A percentile compares a stretch with the other conserved stretches of the same genome.
Conservation (phyloP, 2,329 filamentous ascomycete species). For the Colletotrichum aenigma region DNA sequence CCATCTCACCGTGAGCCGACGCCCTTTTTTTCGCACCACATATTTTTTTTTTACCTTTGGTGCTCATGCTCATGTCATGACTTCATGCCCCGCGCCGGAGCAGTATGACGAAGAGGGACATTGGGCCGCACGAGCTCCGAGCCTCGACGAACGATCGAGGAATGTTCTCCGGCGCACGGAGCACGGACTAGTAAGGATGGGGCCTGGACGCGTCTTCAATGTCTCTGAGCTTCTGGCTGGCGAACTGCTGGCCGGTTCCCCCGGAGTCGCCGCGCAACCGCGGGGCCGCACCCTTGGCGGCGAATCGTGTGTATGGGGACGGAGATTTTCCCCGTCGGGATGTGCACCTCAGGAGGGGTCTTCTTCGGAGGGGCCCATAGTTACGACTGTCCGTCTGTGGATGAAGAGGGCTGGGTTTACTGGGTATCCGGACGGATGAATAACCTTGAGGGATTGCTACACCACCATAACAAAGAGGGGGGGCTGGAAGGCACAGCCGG, state of each 20-base stretch:
- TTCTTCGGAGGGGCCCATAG: not conserved
- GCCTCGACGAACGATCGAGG: slow-evolving; percentile 13
- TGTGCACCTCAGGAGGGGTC: not conserved
- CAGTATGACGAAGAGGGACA: slow-evolving; percentile 11
- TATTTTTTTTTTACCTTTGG: not conserved
- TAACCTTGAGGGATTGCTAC: not conserved
- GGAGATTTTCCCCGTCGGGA: not conserved
- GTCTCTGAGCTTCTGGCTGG: not conserved
- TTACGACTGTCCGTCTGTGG: not conserved
- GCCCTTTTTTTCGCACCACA: not conserved
- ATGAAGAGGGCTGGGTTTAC: not conserved
- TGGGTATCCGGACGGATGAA: not conserved
- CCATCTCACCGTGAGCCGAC: not conserved
- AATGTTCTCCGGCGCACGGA: slow-evolving; percentile 19
- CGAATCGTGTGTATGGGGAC: not conserved
- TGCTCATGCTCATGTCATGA: slow-evolving; percentile 10
- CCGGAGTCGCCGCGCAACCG: not conserved
- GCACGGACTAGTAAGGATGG: slow-evolving; percentile 18
- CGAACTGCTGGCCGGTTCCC: not conserved
- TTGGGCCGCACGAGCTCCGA: slow-evolving; percentile 15
- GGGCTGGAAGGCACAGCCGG: not conserved
- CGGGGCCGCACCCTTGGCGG: not conserved
- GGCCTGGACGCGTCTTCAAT: not conserved
- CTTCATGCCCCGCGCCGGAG: slow-evolving; percentile 18
- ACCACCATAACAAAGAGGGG: not conserved